phyloP scores from a whole-genome alignment of 169 alveolate genomes.

The Fabrea salina region DNA sequence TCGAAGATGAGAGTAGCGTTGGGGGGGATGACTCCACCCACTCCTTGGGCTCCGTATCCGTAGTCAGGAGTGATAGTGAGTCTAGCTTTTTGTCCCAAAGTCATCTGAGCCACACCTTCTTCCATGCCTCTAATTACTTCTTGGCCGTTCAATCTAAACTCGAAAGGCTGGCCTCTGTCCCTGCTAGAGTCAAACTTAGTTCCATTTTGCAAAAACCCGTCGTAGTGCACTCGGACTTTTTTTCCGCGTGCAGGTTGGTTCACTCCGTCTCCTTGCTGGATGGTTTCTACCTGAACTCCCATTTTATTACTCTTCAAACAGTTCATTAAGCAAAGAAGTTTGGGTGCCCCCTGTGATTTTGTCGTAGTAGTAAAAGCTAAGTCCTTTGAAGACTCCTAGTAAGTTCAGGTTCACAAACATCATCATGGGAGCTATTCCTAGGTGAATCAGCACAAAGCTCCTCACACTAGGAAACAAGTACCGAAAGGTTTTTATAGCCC shows the following conservation, averaged over 20 bases:
- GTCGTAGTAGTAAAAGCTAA: slow-evolving; percentile 2
- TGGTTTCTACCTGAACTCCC: slow-evolving; percentile 62
- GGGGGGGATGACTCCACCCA: slow-evolving; percentile 73
- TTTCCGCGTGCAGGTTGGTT: slow-evolving; percentile 31
- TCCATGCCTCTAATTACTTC: slow-evolving; percentile 80
- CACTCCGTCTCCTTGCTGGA: slow-evolving; percentile 73
- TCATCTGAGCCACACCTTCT: slow-evolving; percentile 60
- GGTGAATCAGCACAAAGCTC: slow-evolving; percentile 25
- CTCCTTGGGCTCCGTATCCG: slow-evolving; percentile 75
- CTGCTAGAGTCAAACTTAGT: slow-evolving; percentile 71
- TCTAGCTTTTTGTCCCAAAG: slow-evolving; percentile 60
- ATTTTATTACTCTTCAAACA: not conserved
- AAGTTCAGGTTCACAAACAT: slow-evolving; percentile 24
- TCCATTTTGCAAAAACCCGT: slow-evolving; percentile 77
- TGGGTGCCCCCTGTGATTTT: not conserved
- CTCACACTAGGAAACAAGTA: slow-evolving; percentile 8
- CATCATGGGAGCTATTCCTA: slow-evolving; percentile 32
- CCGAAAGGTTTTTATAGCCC: not conserved
- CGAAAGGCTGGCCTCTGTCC: slow-evolving; percentile 44
- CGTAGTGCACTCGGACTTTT: slow-evolving; percentile 73
- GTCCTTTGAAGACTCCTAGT: slow-evolving; percentile 23
- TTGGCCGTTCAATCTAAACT: slow-evolving; percentile 60
- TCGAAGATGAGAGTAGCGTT: slow-evolving; percentile 67
- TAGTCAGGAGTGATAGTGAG: slow-evolving; percentile 60
- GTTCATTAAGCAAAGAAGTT: not conserved